Conservation (phyloP, 371 early-diverging fungal genomes). For the Lichtheimia ornata region DNA sequence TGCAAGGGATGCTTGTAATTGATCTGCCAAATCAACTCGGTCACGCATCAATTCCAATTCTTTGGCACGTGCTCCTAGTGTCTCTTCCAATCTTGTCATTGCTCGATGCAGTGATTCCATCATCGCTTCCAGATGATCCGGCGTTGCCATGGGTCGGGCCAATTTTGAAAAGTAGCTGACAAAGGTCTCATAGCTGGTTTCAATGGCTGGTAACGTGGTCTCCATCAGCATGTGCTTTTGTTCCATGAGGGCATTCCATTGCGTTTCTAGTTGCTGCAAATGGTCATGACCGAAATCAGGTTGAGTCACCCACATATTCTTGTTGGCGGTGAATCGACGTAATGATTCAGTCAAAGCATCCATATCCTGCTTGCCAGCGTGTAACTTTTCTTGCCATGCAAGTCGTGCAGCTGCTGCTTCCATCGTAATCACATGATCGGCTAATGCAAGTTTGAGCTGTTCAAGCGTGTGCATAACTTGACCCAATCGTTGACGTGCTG, state of each 20-base stretch:
- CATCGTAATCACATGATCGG: slow-evolving; percentile 34
- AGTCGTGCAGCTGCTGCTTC: slow-evolving; percentile 34
- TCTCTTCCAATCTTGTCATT: slow-evolving; percentile 30
- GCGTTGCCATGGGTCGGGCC: slow-evolving; percentile 38
- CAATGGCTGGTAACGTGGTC: slow-evolving; percentile 25
- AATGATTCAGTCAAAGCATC: slow-evolving; percentile 41
- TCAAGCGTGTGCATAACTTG: slow-evolving; percentile 34
- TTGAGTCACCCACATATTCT: slow-evolving; percentile 26
- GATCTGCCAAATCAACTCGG: slow-evolving; percentile 25
- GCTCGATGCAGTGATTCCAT: slow-evolving; percentile 37
- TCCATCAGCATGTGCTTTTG: slow-evolving; percentile 28
- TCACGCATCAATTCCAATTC: slow-evolving; percentile 34
- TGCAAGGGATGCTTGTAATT: slow-evolving; percentile 21
- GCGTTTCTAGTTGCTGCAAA: slow-evolving; percentile 22
- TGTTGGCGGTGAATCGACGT: slow-evolving; percentile 23
- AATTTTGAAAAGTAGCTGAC: slow-evolving; percentile 36
- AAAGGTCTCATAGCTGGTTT: slow-evolving; percentile 35
- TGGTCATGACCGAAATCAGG: slow-evolving; percentile 28
- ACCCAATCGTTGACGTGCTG: slow-evolving; percentile 30
- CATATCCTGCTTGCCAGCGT: slow-evolving; percentile 22
- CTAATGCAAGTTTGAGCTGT: slow-evolving; percentile 30
- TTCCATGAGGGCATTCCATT: slow-evolving; percentile 19
- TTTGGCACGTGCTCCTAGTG: slow-evolving; percentile 20
- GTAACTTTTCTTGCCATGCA: slow-evolving; percentile 33
- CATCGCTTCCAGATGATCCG: slow-evolving; percentile 44